Base-by-base conservation (phyloP, 179 eudicot species). In the Silene coronaria region DNA sequence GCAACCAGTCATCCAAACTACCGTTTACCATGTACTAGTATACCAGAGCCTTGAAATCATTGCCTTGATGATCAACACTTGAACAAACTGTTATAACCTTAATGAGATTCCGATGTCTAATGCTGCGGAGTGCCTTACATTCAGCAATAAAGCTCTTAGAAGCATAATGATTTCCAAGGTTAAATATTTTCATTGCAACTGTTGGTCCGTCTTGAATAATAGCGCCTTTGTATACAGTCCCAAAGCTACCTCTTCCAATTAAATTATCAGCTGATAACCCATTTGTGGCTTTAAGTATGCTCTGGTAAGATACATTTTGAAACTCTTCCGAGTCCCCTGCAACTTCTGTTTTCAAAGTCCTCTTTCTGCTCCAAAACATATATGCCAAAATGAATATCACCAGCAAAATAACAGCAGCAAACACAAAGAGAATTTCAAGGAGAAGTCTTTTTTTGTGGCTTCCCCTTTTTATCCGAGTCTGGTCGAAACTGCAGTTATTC, bases 81-180 rank as follows among this genome's bases (percentile, higher is more conserved):
- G 83, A 77, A 62, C 83, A 81, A 17, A 70, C 80, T 10, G 75
- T 72, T 48, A 81, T 30, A 3, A 81, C 73, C 73, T 67, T 83
- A 3, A 83, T 72, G 21, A 83, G 83, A 61, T 83, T 83, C 28
- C 79, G 77, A 58, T 84, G 82, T 21, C 79, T 68, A 23, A 76
- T 71, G 53, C 66, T 83, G 9, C 70, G 74, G 34, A 80, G 80
- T 48, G 59, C 81, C 14, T 70, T 24, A 28, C 86, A 83, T 66
- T 83, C 83, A 3, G 77, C 79, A 23, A 58, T 19, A 28, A 80
- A 83, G 32, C 77, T 83, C 62, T 55, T 77, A 34, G 53, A 58
- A 8, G 74, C 77, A 12, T 71, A 74, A 17, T 12, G 46, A 3
- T 46, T 32, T 21, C 64, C 71, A 26, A 71, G 75, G 4, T 83